phyloP scores from a whole-genome alignment of 768 basidiomycete species.

The Tricholoma sp. region DNA sequence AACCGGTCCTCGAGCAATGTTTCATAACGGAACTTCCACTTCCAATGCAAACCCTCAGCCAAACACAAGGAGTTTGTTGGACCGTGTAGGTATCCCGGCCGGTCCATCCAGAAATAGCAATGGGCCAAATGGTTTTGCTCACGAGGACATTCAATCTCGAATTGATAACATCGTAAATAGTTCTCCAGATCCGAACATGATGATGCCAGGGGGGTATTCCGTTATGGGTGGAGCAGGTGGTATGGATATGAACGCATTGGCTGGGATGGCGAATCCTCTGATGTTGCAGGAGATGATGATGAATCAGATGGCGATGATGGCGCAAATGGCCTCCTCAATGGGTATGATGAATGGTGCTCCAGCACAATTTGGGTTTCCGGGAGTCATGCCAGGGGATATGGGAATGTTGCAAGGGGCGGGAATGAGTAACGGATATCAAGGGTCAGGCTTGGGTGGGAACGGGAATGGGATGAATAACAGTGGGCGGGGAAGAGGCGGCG shows the following conservation, averaged over 20 bases:
- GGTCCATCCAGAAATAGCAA: constrained; percentile 28
- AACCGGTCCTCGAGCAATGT: constrained; percentile 84
- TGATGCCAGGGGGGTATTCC: constrained; percentile 44
- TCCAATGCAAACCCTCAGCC: constrained; percentile 17
- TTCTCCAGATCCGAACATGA: constrained; percentile 53
- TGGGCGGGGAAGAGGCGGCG: constrained; percentile 40
- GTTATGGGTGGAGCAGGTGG: constrained; percentile 34
- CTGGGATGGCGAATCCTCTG: constrained; percentile 58
- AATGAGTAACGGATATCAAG: constrained; percentile 35
- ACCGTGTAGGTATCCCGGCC: constrained; percentile 67
- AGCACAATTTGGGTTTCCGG: constrained; percentile 51
- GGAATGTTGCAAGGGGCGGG: constrained; percentile 39
- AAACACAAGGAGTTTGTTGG: constrained; percentile 64
- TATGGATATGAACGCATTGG: constrained; percentile 65
- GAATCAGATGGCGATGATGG: constrained; percentile 91
- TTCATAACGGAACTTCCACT: constrained; percentile 32
- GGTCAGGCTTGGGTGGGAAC: constrained; percentile 22
- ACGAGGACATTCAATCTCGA: constrained; percentile 73
- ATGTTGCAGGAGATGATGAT: constrained; percentile 88
- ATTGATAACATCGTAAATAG: constrained; percentile 72
- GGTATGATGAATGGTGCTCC: constrained; percentile 64
- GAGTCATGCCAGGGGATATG: constrained; percentile 50
- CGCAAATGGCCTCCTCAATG: constrained; percentile 84
- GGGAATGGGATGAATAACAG: constrained; percentile 22
- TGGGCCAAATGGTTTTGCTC: constrained; percentile 32